Conservation (phyloP, 1,284 basidiomycete genomes). For the Leccinum pallidistipes region DNA sequence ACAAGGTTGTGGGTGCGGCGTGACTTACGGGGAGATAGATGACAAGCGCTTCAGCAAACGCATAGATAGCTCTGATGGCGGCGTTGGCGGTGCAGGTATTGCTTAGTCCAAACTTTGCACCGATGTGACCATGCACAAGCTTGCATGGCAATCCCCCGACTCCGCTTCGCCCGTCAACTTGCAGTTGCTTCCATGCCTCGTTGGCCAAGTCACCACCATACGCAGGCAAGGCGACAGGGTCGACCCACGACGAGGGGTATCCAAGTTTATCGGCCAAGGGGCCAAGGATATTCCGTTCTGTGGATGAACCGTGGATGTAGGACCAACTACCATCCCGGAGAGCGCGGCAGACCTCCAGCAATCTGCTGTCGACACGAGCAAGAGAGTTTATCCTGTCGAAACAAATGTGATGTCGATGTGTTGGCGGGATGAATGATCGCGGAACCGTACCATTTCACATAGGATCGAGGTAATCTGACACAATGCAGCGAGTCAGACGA, state of each 20-base stretch:
- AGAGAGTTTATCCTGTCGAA: slow-evolving; percentile 58
- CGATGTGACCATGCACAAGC: slow-evolving; percentile 60
- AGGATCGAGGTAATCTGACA: slow-evolving; percentile 64
- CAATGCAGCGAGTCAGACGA: slow-evolving; percentile 7
- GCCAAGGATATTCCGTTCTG: slow-evolving; percentile 40
- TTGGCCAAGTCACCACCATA: slow-evolving; percentile 55
- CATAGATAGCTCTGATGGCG: slow-evolving; percentile 48
- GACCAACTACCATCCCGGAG: slow-evolving; percentile 57
- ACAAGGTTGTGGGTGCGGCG: not conserved
- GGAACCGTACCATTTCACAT: slow-evolving; percentile 58
- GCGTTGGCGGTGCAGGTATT: slow-evolving; percentile 62
- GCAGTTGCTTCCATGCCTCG: slow-evolving; percentile 53
- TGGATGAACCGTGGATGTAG: slow-evolving; percentile 47
- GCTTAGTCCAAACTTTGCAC: slow-evolving; percentile 45
- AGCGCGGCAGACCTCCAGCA: slow-evolving; percentile 53
- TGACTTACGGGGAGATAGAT: slow-evolving; percentile 67
- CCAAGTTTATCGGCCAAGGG: slow-evolving; percentile 55
- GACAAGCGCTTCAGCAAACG: slow-evolving; percentile 59
- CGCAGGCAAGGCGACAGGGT: slow-evolving; percentile 56
- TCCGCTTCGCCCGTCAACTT: slow-evolving; percentile 48
- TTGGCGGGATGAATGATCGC: not conserved
- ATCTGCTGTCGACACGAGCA: slow-evolving; percentile 62
- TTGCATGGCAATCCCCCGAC: slow-evolving; percentile 75
- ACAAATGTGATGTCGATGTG: not conserved
- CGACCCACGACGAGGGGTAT: slow-evolving; percentile 59